Evolutionary conservation across 768 basidiomycete species (phyloP), one percentile per base, ranked within the genome.

Genomic region (Hortiboletus campestris): DNA sequence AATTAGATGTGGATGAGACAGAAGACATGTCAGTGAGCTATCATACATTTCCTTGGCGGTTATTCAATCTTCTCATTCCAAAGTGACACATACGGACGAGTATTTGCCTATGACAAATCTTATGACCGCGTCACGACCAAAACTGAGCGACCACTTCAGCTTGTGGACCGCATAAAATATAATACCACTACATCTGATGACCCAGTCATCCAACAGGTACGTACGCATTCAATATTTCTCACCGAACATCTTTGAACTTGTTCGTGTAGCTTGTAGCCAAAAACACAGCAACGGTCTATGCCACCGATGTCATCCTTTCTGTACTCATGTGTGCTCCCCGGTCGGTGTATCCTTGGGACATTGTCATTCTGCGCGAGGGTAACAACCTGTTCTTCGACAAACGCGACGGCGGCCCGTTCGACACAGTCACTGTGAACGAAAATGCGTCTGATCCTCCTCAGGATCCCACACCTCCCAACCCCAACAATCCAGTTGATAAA

Each of bases 131-230:
- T 98, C 68, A 95, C 89, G 43, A 97, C 97, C 46, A 94, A 94
- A 76, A 86, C 85, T 6, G 94, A 98, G 73, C 84, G 84, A 56
- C 89, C 94, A 46, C 81, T 99, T 28, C 94, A 98, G 66, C 80
- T 92, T 44, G 84, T 95, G 54, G 97, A 98, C 72, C 88, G 94
- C 55, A 90, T 97, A 72, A 90, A 93, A 68, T 99, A 97, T 75
- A 98, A 98, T 72, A 89, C 94, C 17, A 97, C 97, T 1, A 98
- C 97, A 20, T 95, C 94, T 16, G 97, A 99, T 64, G 97, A 99
- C 69, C 96, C 97, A 4, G 81, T 99, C 71, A 97, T 99, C 58
- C 91, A 92, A 73, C 84, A 93, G 75, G 93, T 91, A 67, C 59
- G 70, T 48, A 28, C 53, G 12, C 31, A 1, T 44, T n/a, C 16